Evolutionary conservation across 495 filamentous ascomycete species (phyloP).

Genomic region (Daldinia loculata): DNA sequence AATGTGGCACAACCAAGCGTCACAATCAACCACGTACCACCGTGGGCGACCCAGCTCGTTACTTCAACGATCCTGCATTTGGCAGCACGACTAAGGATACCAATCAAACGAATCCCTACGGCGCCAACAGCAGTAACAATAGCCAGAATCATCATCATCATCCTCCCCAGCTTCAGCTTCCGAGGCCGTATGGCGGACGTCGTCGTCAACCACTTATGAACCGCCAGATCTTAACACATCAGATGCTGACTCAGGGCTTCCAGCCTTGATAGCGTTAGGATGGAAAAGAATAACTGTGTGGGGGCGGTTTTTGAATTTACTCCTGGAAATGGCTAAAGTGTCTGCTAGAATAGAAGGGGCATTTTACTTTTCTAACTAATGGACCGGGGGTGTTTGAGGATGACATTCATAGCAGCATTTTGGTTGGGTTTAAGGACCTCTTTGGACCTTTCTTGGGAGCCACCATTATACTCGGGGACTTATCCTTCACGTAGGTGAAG

Average conservation of each 20-base stretch:
- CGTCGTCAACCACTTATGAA: constrained; percentile 45
- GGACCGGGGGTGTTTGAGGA: neutral
- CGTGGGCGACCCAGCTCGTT: constrained; percentile 44
- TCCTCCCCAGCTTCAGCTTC: constrained; percentile 17
- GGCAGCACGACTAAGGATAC: constrained; percentile 12
- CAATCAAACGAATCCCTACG: constrained; percentile 6
- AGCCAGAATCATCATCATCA: constrained; percentile 22
- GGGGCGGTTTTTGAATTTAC: neutral
- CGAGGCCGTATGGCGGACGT: constrained; percentile 39
- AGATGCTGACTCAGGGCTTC: constrained; percentile 46
- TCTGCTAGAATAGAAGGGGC: neutral
- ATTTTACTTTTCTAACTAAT: neutral
- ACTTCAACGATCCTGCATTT: constrained; percentile 43
- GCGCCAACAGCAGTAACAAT: constrained; percentile 2
- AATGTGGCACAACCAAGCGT: constrained; percentile 46
- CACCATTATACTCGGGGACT: neutral
- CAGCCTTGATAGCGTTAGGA: constrained; percentile 30
- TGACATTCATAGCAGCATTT: constrained; percentile 20
- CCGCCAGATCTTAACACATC: constrained; percentile 47
- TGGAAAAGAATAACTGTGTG: neutral
- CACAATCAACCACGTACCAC: constrained; percentile 37
- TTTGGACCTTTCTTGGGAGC: constrained; percentile 21
- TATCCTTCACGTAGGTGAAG: neutral
- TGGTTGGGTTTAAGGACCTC: constrained; percentile 10
- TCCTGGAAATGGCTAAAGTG: neutral